Percentiles rank a stretch among this genome's conserved stretches.
Evolutionary conservation across 352 stramenopile genomes (phyloP).

Genomic region (Pythium periplocum): DNA sequence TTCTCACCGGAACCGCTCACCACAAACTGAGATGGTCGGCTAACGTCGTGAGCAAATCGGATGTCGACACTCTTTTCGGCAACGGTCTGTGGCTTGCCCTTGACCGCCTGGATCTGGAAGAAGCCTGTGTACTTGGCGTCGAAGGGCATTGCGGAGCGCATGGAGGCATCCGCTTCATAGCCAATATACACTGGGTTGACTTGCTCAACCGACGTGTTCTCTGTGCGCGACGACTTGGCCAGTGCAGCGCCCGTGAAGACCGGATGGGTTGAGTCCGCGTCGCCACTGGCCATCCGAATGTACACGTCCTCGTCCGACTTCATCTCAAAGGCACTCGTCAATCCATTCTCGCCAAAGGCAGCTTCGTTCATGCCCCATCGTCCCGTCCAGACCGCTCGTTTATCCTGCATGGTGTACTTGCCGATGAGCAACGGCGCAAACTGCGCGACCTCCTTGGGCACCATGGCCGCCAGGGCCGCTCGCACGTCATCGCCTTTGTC

Average conservation of each 20-base stretch:
- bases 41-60: conserved; percentile 76
- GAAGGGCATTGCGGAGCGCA: conserved; percentile 73
- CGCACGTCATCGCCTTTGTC: conserved; percentile 7
- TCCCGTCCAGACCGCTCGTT: conserved; percentile 69
- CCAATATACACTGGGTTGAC: conserved; percentile 60
- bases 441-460: conserved; percentile 55
- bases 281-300: conserved; percentile 34
- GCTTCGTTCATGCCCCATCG: conserved; percentile 83
- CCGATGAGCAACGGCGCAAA: conserved; percentile 70
- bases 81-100: conserved; percentile 80
- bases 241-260: conserved; percentile 39
- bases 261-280: conserved; percentile 37
- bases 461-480: conserved; percentile 17
- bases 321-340: conserved; percentile 85
- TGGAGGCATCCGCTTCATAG: conserved; percentile 50
- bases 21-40: conserved; percentile 55
- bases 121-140: conserved; percentile 78
- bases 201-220: conserved; percentile 30
- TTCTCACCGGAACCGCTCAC: conserved; percentile 74
- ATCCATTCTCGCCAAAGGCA: conserved; percentile 62
- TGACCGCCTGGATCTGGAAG: conserved; percentile 84
- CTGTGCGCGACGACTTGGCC: conserved; percentile 40
- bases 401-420: conserved; percentile 85
- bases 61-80: conserved; percentile 76
- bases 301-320: conserved; percentile 79